These are phyloP conservation scores for Acanthamoeba rhysodes DNA, from an alignment of 208 protist genomes.

Conservation along the genomic window DNA sequence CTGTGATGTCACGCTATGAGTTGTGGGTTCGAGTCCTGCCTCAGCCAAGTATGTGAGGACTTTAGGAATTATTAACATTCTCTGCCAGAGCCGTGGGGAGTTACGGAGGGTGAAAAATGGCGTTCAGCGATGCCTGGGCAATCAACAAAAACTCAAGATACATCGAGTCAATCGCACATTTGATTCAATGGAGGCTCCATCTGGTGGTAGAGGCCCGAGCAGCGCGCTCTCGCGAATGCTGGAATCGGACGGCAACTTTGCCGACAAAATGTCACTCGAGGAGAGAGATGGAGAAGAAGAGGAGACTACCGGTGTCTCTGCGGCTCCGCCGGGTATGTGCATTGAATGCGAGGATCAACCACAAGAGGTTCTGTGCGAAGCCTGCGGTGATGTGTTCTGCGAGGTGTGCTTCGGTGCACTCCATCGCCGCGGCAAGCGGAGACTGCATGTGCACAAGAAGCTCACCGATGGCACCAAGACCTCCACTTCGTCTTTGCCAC, in stretches of 20 bases:
- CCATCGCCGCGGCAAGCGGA: conserved; percentile 78
- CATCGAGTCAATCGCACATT: too few relatives aligned
- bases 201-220: neutral
- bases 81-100: too few relatives aligned
- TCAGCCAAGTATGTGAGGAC: too few relatives aligned
- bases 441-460: neutral
- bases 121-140: too few relatives aligned
- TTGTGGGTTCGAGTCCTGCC: too few relatives aligned
- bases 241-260: neutral
- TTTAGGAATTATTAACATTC: too few relatives aligned
- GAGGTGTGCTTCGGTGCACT: conserved; percentile 76
- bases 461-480: conserved; percentile 17
- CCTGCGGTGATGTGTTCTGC: conserved; percentile 80
- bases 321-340: conserved; percentile 77
- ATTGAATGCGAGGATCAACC: conserved; percentile 82
- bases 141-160: too few relatives aligned
- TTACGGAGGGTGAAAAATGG: too few relatives aligned
- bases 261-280: conserved; percentile 26
- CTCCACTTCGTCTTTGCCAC: neutral
- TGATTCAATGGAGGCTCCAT: neutral
- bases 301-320: neutral
- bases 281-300: conserved; percentile 10
- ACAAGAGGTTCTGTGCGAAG: conserved; percentile 66
- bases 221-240: neutral
- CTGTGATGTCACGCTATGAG: too few relatives aligned